Base-by-base conservation (phyloP, 305 asterid genomes). In the Fraxinus latifolia region DNA sequence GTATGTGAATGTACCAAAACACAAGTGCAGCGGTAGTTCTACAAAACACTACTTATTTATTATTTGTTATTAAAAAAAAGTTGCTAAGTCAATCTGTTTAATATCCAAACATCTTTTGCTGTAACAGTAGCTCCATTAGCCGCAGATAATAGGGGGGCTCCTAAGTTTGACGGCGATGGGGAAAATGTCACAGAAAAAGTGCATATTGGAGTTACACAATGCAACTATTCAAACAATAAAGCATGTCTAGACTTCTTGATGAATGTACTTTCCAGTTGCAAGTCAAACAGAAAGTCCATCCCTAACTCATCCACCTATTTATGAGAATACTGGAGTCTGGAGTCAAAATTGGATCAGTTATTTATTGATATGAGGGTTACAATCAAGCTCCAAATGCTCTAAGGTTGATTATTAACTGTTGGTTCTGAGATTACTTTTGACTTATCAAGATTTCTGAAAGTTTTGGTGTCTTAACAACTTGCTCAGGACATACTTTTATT, bases 321-420 rank as follows among this genome's bases (percentile, higher is more conserved):
- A 76, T 47, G n/a, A 55, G 72, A 29, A 73, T 68, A 50, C 58
- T 67, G 37, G 23, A 27, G 29, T 27, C 58, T 67, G 37, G 23
- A 27, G 29, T 27, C 29, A 9, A 29, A 27, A 21, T 78, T 36
- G 42, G 74, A 42, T 27, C 0, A 14, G 12, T 76, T 73, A 6
- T 31, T 14, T 47, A 70, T 27, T 33, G 31, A 81, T 36, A 62
- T 1, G 27, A 42, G 34, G 67, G 21, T 78, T 37, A 6, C 11
- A 37, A 50, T 68, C 77, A 60, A 73, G 84, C 36, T 80, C 37
- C 77, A 47, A 34, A 80, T 80, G 80, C 73, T 67, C 60, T 7
- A 42, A 33, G 62, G 76, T 68, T 29, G 37, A 68, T 29, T 11
- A 29, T 68, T 29, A 67, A 29, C 36, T 29, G n/a, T 8, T 25